Evolutionary conservation across 176 grass and related monocot species (phyloP), one percentile per base, ranked within the genome.

Genomic region (Chloris gayana): DNA sequence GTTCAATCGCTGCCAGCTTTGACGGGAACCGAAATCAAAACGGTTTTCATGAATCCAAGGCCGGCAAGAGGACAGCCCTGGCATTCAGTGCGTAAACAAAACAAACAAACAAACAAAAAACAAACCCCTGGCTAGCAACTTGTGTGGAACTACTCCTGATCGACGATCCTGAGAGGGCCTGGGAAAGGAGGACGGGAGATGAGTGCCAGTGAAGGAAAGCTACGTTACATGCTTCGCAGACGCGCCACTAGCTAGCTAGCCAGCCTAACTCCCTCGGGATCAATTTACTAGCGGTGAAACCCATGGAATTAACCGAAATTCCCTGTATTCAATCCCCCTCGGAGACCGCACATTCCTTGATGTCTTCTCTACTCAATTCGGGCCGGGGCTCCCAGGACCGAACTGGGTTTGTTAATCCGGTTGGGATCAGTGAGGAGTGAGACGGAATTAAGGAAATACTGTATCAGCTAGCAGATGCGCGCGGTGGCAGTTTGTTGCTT

Each of bases 181-280:
- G 54, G 22, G 54, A 57, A 25, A 61, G 11, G 58, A 61, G 25
- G 58, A 60, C 11, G 58, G 25, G 5, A 76, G 7, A 76, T 63
- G 87, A 82, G 83, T 89, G 87, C n/a, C 87, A 89, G 82, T 72
- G 83, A 89, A 89, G 76, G 77, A 81, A 81, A 76, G 87, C 77
- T 70, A 82, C 41, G 57, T 37, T 21, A 58, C 59, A 45, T 67
- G 49, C 17, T 78, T 69, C 26, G 15, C 69, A 59, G 61, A 30
- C 53, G 53, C 69, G 53, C 66, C 73, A 60, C 83, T 82, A n/a
- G n/a, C n/a, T n/a, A n/a, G n/a, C n/a, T n/a, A n/a, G n/a, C n/a
- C n/a, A n/a, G n/a, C n/a, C n/a, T n/a, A 82, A 89, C 82, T 85
- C 83, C 38, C 67, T 89, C 73, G 87, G 78, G 87, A 89, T 89